A percentile compares a stretch with the other conserved stretches of the same genome.
Evolutionary conservation across 441 rosid species (phyloP).

Genomic region (Sinapis alba): DNA sequence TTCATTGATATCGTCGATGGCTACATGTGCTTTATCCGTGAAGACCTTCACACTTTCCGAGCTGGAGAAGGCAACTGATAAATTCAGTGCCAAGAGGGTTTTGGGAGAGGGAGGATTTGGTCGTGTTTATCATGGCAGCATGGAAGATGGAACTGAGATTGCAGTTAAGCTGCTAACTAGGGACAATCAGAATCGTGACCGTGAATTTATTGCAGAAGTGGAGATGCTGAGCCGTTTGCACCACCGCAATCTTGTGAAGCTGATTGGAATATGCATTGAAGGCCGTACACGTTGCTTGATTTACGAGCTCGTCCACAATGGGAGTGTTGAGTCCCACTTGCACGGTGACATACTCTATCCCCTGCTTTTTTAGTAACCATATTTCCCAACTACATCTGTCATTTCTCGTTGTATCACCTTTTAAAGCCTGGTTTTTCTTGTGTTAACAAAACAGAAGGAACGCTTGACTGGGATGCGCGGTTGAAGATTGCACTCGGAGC

Average conservation of each 20-base stretch:
- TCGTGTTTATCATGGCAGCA: constrained; percentile 74
- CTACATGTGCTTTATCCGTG: constrained; percentile 80
- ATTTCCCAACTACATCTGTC: background rate
- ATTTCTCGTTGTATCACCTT: constrained; percentile 21
- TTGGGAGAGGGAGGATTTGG: constrained; percentile 99
- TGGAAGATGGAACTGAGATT: constrained; percentile 81
- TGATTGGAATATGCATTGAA: constrained; percentile 92
- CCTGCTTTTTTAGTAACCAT: constrained; percentile 8
- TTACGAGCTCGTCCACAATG: constrained; percentile 86
- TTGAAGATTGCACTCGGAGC: constrained; percentile 98
- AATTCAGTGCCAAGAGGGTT: constrained; percentile 79
- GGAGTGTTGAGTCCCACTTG: constrained; percentile 97
- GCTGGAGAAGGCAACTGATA: constrained; percentile 83
- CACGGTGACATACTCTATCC: constrained; percentile 61
- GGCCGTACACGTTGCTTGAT: constrained; percentile 82
- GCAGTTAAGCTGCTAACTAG: constrained; percentile 91
- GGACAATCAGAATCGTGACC: constrained; percentile 83
- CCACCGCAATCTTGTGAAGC: constrained; percentile 95
- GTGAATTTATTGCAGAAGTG: constrained; percentile 91
- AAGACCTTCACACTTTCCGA: constrained; percentile 70
- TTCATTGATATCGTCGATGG: constrained; percentile 80
- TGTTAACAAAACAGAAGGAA: constrained; percentile 59
- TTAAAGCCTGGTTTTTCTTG: constrained; percentile 45
- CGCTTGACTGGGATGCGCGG: constrained; percentile 96
- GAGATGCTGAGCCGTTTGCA: constrained; percentile 98